phyloP scores from a whole-genome alignment of 768 basidiomycete genomes.

The Lanmaoa rubissima region DNA sequence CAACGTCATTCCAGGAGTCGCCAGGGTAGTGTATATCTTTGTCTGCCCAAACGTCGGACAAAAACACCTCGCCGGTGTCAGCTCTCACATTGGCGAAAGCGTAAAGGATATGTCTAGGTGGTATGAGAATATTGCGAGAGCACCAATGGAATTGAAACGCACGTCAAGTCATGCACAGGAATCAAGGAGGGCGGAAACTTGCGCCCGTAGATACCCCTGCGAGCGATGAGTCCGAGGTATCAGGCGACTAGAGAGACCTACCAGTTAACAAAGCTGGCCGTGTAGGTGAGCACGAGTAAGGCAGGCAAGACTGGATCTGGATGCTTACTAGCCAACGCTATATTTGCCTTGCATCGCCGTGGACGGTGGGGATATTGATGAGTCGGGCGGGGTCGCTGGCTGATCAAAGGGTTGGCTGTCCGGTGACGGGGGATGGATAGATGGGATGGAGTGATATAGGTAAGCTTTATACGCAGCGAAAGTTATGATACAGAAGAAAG shows the following conservation, averaged over 20 bases:
- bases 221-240: constrained; percentile 4
- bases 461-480: constrained; percentile 44
- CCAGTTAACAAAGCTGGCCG: constrained; percentile 74
- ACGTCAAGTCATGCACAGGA: constrained; percentile 85
- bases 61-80: constrained; percentile 80
- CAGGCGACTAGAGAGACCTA: constrained; percentile 27
- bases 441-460: constrained; percentile 35
- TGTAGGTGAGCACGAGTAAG: constrained; percentile 10
- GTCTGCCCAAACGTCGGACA: constrained; percentile 95
- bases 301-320: neutral
- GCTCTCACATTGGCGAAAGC: constrained; percentile 88
- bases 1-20: constrained; percentile 92
- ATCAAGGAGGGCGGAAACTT: constrained; percentile 87
- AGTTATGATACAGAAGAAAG: constrained; percentile 35
- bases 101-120: constrained; percentile 77
- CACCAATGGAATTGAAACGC: constrained; percentile 27
- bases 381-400: constrained; percentile 5
- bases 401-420: constrained; percentile 18
- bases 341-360: constrained; percentile 57
- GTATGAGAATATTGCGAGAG: constrained; percentile 6
- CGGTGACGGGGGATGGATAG: constrained; percentile 1
- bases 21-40: constrained; percentile 95
- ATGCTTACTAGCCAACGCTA: constrained; percentile 77
- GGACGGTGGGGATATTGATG: constrained; percentile 16
- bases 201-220: constrained; percentile 92